Base-by-base conservation (phyloP, 225 moss, liverwort and hornwort genomes). In the Neckera pumila region DNA sequence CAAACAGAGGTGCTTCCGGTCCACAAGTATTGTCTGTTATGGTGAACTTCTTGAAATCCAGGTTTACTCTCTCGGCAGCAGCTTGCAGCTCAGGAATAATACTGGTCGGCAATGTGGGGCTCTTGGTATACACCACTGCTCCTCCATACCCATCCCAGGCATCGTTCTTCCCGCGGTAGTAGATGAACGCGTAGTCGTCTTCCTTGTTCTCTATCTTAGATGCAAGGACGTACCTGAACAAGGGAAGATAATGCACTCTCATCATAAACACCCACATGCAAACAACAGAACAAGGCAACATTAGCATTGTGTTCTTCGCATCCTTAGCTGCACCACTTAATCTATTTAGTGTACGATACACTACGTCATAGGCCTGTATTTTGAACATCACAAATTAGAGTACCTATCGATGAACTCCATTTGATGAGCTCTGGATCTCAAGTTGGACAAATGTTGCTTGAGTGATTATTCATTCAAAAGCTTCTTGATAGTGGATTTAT, bases 101-200 rank as follows among this genome's bases (percentile, higher is more conserved):
- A 84, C 92, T 94, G 36, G 67, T 28, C 51, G 98, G 98, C 43
- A 99, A 84, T n/a, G 88, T 93, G 30, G 81, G 87, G 79, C 95
- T 96, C 73, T 91, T 93, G 20, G 98, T 97, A 71, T 99, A 99
- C 65, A 99, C 94, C 54, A 99, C 96, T 62, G 98, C 96, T 80
- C 98, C 98, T 91, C 98, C 98, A 90, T 99, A 99, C 15, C 98
- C 98, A 85, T 99, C 98, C 98, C 98, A 99, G 25, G 98, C 98
- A 84, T 99, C 98, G 88, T 99, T 99, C 67, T 90, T 94, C 70
- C 98, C 98, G 88, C 98, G 93, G 88, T 99, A 99, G 86, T 93
- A 99, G 63, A 99, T 73, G 76, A 99, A 99, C 56, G 91, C 90
- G 83, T 91, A 97, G 86, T 99, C 98, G 88, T 97, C 97, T 66